Base-by-base conservation (phyloP, 2,329 filamentous ascomycete species). In the Pseudogymnoascus verrucosus region DNA sequence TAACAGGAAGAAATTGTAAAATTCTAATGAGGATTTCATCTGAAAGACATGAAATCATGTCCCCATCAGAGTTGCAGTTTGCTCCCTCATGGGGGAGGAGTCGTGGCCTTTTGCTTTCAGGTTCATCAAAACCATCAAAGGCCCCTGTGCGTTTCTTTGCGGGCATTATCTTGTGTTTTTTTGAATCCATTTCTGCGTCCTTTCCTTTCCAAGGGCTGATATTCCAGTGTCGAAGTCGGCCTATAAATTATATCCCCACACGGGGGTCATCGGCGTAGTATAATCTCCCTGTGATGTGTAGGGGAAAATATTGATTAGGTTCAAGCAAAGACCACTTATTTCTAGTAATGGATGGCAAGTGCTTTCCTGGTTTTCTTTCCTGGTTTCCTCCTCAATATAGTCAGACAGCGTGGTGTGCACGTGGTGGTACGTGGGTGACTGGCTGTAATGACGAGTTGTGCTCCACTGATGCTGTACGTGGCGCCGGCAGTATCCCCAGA, bases 1-100 rank as follows among this genome's bases (percentile, higher is more conserved):
- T 77, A 31, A 90, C 83, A 1, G 89, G 78, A n/a, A 96, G 80
- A 72, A 85, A 89, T 4, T 89, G 89, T 37, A 97, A 80, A 65
- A 97, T 89, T 69, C 92, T 89, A 63, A 98, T 78, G 34, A 96
- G 82, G 36, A 98, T 80, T 75, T 99, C 95, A 74, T 96, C 90
- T 66, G 92, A 96, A 61, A 98, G 80, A 7, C 76, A 77, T 5
- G 90, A 90, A 14, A 97, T 75, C 59, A 81, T 79, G 75, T 96
- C 89, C 51, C 28, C 28, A 21, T 34, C 11, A 14, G n/a, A 5
- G 28, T 12, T 19, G 10, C 1, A 16, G 28, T 21, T 34, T 57
- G 16, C 51, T 14, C 28, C 5, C 51, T 8, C n/a, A 12, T 28
- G 3, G 28, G 16, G 28, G 11, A 8, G 11, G 28, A 36, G 51